Conservation (phyloP, 2,329 filamentous ascomycete genomes). For the Xylariaceae sp. region DNA sequence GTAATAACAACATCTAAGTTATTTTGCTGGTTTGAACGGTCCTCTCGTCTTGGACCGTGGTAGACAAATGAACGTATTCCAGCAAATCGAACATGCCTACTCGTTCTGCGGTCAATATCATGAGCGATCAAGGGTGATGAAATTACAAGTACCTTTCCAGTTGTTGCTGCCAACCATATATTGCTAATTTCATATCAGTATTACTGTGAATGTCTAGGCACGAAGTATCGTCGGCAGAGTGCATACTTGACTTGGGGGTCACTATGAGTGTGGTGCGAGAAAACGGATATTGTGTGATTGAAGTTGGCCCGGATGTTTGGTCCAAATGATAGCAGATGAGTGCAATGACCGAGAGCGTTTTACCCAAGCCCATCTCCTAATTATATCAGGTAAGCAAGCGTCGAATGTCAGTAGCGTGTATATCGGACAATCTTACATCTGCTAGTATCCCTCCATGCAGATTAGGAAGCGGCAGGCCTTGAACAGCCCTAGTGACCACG, state of each 20-base stretch:
- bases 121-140: not conserved
- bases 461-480: not conserved
- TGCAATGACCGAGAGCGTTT: constrained; percentile 12
- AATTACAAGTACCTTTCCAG: constrained; percentile 21
- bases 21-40: constrained; percentile 6
- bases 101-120: not conserved
- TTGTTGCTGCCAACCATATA: constrained; percentile 28
- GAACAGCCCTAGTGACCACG: constrained; percentile 1
- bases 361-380: constrained; percentile 19
- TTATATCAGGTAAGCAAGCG: not conserved
- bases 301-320: not conserved
- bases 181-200: constrained; percentile 13
- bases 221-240: not conserved
- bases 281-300: not conserved
- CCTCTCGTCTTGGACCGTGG: constrained; percentile 1
- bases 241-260: constrained; percentile 11
- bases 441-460: constrained; percentile 8
- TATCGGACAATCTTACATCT: constrained; percentile 5
- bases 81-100: not conserved
- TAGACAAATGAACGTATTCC: not conserved
- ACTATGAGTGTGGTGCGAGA: constrained; percentile 11
- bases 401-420: not conserved
- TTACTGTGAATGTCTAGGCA: not conserved
- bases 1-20: constrained; percentile 31
- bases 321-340: constrained; percentile 8